Evolutionary conservation across 2,329 filamentous ascomycete genomes (phyloP).

Genomic region (Raffaelea albimanens): DNA sequence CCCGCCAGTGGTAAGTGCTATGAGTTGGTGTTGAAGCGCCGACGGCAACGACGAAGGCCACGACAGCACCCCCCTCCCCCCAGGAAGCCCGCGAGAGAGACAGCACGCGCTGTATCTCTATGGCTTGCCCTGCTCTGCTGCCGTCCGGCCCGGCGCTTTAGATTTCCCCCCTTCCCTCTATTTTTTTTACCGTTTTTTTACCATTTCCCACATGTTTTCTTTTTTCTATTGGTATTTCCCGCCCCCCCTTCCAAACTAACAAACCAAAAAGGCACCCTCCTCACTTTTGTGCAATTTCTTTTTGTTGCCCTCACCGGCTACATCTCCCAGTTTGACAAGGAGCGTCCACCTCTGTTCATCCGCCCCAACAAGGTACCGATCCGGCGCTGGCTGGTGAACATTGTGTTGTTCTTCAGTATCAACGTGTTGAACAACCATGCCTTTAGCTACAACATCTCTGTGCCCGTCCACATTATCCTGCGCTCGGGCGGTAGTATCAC

Average conservation of each 20-base stretch:
- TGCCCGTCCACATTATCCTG: conserved; percentile 93
- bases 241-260: not conserved
- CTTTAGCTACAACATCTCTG: conserved; percentile 92
- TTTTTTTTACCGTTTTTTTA: too few species aligned
- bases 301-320: conserved; percentile 74
- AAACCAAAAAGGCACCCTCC: conserved; percentile 61
- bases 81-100: too few species aligned
- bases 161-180: not conserved
- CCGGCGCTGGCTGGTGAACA: conserved; percentile 78
- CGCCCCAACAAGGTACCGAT: conserved; percentile 73
- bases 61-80: too few species aligned
- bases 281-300: conserved; percentile 83
- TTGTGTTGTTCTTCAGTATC: conserved; percentile 82
- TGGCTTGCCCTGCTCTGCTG: not conserved
- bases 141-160: not conserved
- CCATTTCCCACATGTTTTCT: too few species aligned
- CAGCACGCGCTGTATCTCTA: too few species aligned
- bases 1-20: conserved; percentile 60
- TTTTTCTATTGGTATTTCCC: too few species aligned
- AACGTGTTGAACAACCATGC: conserved; percentile 97
- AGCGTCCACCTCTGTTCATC: conserved; percentile 61
- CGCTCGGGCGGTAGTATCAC: conserved; percentile 92
- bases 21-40: not conserved
- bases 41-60: too few species aligned
- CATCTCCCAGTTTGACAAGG: conserved; percentile 62